Base-by-base conservation (phyloP, 2,329 filamentous ascomycete species). In the Diplodia sapinea region DNA sequence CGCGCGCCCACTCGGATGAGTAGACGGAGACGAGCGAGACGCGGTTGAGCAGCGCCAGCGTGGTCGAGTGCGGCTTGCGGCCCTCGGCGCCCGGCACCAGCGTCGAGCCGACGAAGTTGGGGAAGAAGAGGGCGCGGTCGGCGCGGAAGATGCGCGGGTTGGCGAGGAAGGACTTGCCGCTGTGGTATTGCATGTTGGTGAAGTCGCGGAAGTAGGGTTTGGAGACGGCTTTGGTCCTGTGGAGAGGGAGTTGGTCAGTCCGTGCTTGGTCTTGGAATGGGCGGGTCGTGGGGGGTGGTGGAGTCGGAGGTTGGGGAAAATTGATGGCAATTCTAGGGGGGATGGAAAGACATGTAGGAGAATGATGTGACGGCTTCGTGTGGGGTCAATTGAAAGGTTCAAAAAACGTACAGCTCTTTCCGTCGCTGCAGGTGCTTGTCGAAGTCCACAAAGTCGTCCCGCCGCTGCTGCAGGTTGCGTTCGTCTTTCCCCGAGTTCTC, bases 131-230 rank as follows among this genome's bases (percentile, higher is more conserved):
- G 5, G 94, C 91, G 63, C 89, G 86, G 49, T 96, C 92, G 71
- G 86, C 86, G 74, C 89, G 91, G 85, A 98, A 98, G 59, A 94
- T 85, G n/a, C 90, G 85, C 4, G 91, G 88, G 47, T 94, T 94
- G 23, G 93, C 89, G 63, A 94, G 83, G 81, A 97, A 99, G 29
- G 93, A 93, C 80, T 99, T 99, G 74, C 95, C 95, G 73, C 93
- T 88, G 80, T 85, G 81, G 71, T 95, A 89, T 71, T 80, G 78
- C 79, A 97, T 87, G 80, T 96, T 95, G 69, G 87, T 88, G 91
- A 93, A 97, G 84, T 99, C 94, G 78, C 93, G 91, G 82, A 97
- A 99, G 80, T 99, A 99, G 2, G 94, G 94, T 68, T 92, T 91
- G 23, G 89, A 84, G 75, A 96, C 84, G 75, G 96, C 89, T 77